A percentile compares a stretch with the other conserved stretches of the same genome.
Evolutionary conservation across 2,329 filamentous ascomycete genomes (phyloP).

Genomic region (Aureobasidium sp.): DNA sequence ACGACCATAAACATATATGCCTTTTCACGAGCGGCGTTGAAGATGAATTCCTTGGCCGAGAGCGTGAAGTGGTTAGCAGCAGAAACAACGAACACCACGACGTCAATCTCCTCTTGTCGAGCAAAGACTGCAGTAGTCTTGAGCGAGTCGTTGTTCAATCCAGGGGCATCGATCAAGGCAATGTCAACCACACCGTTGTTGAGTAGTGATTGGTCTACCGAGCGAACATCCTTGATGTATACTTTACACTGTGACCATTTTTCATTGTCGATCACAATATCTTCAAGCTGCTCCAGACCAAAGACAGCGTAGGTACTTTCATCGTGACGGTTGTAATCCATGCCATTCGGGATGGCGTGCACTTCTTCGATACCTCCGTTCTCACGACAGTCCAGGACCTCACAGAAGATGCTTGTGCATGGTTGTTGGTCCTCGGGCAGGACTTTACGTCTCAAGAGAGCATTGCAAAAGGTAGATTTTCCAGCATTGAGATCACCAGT

Average conservation of each 20-base stretch:
- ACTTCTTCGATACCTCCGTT: conserved; percentile 91
- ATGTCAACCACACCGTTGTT: conserved; percentile 99
- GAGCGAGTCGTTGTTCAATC: conserved; percentile 89
- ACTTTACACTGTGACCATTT: conserved; percentile 94
- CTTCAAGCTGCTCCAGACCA: conserved; percentile 66
- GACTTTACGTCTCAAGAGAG: conserved; percentile 83
- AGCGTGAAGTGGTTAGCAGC: conserved; percentile 97
- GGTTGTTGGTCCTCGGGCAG: conserved; percentile 96
- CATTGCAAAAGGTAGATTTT: conserved; percentile 98
- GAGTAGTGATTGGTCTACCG: conserved; percentile 84
- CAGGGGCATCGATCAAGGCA: conserved; percentile 91
- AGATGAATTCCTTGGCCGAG: conserved; percentile 96
- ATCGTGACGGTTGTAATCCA: conserved; percentile 75
- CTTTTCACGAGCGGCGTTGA: conserved; percentile 90
- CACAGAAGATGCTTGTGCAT: conserved; percentile 97
- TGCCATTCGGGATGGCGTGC: conserved; percentile 81
- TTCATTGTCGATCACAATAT: conserved; percentile 81
- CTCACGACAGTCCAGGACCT: conserved; percentile 85
- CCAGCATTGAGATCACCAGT: conserved; percentile 95
- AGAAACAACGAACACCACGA: conserved; percentile 96
- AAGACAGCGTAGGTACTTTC: conserved; percentile 93
- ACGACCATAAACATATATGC: conserved; percentile 99
- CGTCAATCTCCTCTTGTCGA: conserved; percentile 95
- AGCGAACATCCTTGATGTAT: conserved; percentile 82
- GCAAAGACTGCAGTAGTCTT: conserved; percentile 98